A percentile compares a stretch with the other conserved stretches of the same genome.
Conservation (phyloP, 2,329 filamentous ascomycete genomes). For the Aspergillus chevalieri region DNA sequence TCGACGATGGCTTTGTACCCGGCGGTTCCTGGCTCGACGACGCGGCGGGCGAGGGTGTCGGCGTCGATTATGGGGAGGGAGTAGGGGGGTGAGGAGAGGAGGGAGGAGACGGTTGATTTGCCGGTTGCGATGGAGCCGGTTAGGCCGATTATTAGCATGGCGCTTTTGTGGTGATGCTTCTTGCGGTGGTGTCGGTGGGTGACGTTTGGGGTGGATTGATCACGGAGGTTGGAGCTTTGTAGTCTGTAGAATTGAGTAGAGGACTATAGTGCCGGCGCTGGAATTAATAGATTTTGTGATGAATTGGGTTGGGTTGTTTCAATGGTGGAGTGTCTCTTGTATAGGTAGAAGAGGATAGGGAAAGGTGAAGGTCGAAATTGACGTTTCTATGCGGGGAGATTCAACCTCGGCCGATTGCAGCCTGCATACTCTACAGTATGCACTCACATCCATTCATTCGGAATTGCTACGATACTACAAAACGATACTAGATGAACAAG, state of each 20-base stretch:
- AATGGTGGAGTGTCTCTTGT: no score
- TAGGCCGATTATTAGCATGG: slow-evolving; percentile 89
- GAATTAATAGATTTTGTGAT: no score
- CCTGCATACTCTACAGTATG: background rate
- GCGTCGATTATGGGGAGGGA: slow-evolving; percentile 88
- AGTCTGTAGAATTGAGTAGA: no score
- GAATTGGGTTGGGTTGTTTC: no score
- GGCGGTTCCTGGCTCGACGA: slow-evolving; percentile 83
- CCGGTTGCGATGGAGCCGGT: slow-evolving; percentile 97
- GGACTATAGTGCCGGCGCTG: no score
- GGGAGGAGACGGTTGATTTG: slow-evolving; percentile 87
- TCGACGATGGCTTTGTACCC: slow-evolving; percentile 77
- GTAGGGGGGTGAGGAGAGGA: slow-evolving; percentile 75
- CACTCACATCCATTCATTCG: background rate
- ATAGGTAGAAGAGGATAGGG: no score
- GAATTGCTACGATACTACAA: background rate
- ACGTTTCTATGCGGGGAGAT: slow-evolving; percentile 16
- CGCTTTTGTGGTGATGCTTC: background rate
- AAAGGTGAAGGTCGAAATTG: background rate
- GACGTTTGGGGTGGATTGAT: background rate
- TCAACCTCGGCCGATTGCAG: slow-evolving; percentile 14
- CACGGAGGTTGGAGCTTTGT: background rate
- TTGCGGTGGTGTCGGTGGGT: background rate
- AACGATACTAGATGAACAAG: no score
- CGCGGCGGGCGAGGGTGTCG: slow-evolving; percentile 83